These are phyloP conservation scores for Claviceps capensis DNA, from an alignment of 2,329 filamentous ascomycete genomes.

Conservation along the genomic window DNA sequence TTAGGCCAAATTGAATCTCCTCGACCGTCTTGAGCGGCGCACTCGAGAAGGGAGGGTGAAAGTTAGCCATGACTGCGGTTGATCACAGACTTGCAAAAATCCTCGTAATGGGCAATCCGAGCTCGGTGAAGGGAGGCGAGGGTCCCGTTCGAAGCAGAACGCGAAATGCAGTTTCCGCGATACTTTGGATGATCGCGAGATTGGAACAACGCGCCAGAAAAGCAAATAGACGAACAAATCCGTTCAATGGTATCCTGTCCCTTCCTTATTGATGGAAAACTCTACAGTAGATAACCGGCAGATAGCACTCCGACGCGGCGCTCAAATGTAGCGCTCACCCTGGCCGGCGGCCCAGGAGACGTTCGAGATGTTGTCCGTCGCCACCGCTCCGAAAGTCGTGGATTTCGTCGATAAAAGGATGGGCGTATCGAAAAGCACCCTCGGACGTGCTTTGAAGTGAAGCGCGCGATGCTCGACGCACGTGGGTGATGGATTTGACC, in stretches of 20 bases:
- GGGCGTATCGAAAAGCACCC: slow-evolving; percentile 19
- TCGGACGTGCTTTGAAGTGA: slow-evolving; percentile 15
- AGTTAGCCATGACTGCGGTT: slow-evolving; percentile 67
- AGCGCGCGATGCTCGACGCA: slow-evolving; percentile 38
- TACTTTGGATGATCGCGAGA: not conserved
- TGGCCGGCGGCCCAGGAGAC: slow-evolving; percentile 34
- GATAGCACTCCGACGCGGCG: slow-evolving; percentile 29
- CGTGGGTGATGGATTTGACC: slow-evolving; percentile 31
- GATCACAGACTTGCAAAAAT: not conserved
- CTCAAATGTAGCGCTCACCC: slow-evolving; percentile 27
- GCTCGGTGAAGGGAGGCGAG: slow-evolving; percentile 5
- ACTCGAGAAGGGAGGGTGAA: slow-evolving; percentile 80
- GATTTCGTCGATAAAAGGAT: slow-evolving; percentile 22
- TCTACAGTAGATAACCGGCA: slow-evolving; percentile 17
- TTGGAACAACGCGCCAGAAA: slow-evolving; percentile 10
- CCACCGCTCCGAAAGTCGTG: slow-evolving; percentile 27
- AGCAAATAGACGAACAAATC: slow-evolving; percentile 10
- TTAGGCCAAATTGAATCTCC: slow-evolving; percentile 97
- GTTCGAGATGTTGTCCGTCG: slow-evolving; percentile 30
- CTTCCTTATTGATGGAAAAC: slow-evolving; percentile 19
- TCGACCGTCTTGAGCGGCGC: slow-evolving; percentile 94
- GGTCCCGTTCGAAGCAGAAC: slow-evolving; percentile 5
- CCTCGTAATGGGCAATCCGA: slow-evolving; percentile 4
- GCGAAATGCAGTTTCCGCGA: slow-evolving; percentile 6
- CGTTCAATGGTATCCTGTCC: slow-evolving; percentile 12